phyloP scores from a whole-genome alignment of 2,329 filamentous ascomycete genomes.

The Neocucurbitaria cava region DNA sequence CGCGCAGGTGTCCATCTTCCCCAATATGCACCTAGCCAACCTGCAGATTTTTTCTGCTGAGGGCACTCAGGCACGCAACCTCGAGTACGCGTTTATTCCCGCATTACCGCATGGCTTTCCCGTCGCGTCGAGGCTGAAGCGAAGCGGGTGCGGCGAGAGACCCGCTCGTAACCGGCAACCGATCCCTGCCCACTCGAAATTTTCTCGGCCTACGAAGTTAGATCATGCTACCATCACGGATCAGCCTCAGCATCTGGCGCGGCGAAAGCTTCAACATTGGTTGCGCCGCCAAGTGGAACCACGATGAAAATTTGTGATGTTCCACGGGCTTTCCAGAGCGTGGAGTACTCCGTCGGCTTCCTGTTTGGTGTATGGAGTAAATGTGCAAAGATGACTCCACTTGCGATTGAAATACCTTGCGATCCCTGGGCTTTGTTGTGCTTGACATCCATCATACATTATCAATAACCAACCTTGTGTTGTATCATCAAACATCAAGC shows the following conservation, averaged over 20 bases:
- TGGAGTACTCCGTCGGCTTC: conserved; percentile 35
- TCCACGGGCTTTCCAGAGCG: conserved; percentile 31
- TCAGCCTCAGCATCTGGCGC: conserved; percentile 23
- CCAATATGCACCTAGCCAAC: conserved; percentile 18
- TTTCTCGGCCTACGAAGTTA: conserved; percentile 15
- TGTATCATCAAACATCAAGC: conserved; percentile 15
- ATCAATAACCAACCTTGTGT: conserved; percentile 21
- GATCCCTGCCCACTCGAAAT: conserved; percentile 28
- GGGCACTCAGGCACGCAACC: conserved; percentile 14
- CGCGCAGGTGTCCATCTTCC: conserved; percentile 21
- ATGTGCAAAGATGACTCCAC: conserved; percentile 28
- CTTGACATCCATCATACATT: conserved; percentile 20
- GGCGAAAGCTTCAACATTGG: conserved; percentile 15
- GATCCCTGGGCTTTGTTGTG: conserved; percentile 20
- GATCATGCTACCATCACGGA: conserved; percentile 27
- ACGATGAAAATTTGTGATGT: conserved; percentile 41
- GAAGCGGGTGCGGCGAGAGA: conserved; percentile 21
- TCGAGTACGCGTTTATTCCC: conserved; percentile 1
- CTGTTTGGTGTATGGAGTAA: conserved; percentile 19
- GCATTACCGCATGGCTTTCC: conserved; percentile 7
- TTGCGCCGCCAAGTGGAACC: conserved; percentile 38
- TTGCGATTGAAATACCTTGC: conserved; percentile 32
- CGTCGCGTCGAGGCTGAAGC: conserved; percentile 13
- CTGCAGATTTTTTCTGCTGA: conserved; percentile 37
- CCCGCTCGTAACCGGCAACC: conserved; percentile 34